Base-by-base conservation (phyloP, 2,329 filamentous ascomycete genomes). In the Sclerotinia sclerotiorum region DNA sequence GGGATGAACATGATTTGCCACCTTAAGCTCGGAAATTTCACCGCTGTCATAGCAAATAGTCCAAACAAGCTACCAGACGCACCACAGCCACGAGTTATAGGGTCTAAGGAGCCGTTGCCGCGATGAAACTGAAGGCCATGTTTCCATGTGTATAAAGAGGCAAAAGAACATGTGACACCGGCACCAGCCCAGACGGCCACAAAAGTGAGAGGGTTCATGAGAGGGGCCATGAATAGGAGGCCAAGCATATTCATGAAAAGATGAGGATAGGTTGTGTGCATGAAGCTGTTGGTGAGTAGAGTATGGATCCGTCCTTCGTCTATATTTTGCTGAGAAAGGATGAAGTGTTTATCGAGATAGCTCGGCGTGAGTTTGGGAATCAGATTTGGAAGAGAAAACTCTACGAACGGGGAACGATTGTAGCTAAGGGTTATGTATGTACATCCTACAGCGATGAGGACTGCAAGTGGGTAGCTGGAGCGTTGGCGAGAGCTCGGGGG, bases 31-130 rank as follows among this genome's bases (percentile, higher is more conserved):
- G 56, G 65, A 27, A 62, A 35, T 3, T 24, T 39, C 8, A 63
- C 48, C 21, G 57, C 39, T 2, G 32, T n/a, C 56, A 48, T 21
- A 4, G 65, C 8, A 42, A 54, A 19, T n/a, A 67, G 21, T 4
- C 65, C 65, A 21, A 17, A 39, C 6, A 67, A 2, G 46, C 65
- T 67, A 29, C 65, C 65, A 8, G 65, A 67, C 1, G 65, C 65
- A 67, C 65, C 65, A 24, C 56, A 52, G 21, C 21, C 65, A 4
- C 24, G 32, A 21, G 27, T 13, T 27, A 21, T 19, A 24, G 15
- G 1, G 1, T 19, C 29, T 4, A 44, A 13, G 13, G n/a, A 51
- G 8, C 17, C 11, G 11, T 39, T 19, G 29, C 8, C 15, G 4
- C 39, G 29, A 11, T 17, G 35, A 19, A 52, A 67, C 13, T 24